Evolutionary conservation across 306 rosid genomes (phyloP).

Genomic region (Acmispon strigosus): DNA sequence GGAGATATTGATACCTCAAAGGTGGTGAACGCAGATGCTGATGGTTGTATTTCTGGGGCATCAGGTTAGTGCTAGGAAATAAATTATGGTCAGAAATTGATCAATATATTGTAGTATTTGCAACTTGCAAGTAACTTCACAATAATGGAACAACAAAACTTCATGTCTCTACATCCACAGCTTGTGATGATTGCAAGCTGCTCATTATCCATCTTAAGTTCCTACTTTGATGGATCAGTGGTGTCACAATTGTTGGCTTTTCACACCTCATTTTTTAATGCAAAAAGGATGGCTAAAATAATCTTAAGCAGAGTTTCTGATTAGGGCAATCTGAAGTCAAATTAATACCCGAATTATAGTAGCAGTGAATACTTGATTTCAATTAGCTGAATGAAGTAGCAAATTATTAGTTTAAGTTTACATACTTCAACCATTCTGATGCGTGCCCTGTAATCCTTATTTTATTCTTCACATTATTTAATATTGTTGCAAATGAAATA

Average conservation of each 20-base stretch:
- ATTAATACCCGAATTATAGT: neutral
- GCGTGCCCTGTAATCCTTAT: neutral
- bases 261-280: neutral
- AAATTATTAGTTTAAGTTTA: neutral
- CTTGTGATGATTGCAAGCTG: constrained; percentile 9
- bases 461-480: neutral
- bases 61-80: constrained; percentile 54
- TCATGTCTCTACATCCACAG: neutral
- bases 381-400: neutral
- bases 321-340: constrained; percentile 19
- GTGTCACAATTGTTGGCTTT: constrained; percentile 7
- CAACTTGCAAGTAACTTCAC: neutral
- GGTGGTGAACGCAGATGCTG: constrained; percentile 78
- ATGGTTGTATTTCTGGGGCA: constrained; percentile 71
- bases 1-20: constrained; percentile 90
- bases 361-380: constrained; percentile 11
- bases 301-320: neutral
- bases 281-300: constrained; percentile 6
- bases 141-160: constrained; percentile 1
- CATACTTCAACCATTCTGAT: neutral
- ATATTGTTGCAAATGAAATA: neutral
- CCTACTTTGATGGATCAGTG: neutral
- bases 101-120: neutral
- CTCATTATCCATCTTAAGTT: constrained; percentile 18
- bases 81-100: neutral